Base-by-base conservation (phyloP, 2,329 filamentous ascomycete species). In the Colletotrichum higginsianum region DNA sequence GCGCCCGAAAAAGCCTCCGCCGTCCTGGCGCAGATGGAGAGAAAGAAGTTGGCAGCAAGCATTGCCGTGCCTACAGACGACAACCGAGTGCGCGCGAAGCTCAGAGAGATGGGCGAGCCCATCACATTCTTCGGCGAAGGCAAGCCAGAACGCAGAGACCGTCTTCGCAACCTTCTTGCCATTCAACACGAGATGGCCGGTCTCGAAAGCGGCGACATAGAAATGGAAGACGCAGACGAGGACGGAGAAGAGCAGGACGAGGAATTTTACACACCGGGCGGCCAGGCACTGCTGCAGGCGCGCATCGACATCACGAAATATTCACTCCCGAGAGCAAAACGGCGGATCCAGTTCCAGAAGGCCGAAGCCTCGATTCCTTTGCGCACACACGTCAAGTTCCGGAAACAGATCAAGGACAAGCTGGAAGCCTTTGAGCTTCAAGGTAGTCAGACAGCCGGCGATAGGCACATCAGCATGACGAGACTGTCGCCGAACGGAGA, bases 31-130 rank as follows among this genome's bases (percentile, higher is more conserved):
- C 95, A 98, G 80, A 96, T 99, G 82, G 93, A 95, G 78, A 93
- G 96, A 73, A 98, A 98, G 83, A 91, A 95, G 78, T 90, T 94
- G 78, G 95, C 95, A 13, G 95, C 95, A 21, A 93, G 93, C 13
- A 94, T 98, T 76, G 92, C 93, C 15, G 96, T 99, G 4, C 96
- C 96, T 0, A 99, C 97, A 66, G 95, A 98, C 80, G 96, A 99
- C 85, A 91, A 89, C 73, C 91, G 93, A 77, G 95, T 99, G 58
- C 93, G 95, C 72, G 87, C 91, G 47, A 91, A 90, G 75, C 88
- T 98, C 71, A 91, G 96, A 75, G 93, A 96, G 77, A 87, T 98
- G 74, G 94, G 94, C n/a, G 93, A 99, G 79, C 96, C 96, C 13
- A 91, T 98, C 66, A 99, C 96, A 0, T 87, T 98, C 0, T 99